Evolutionary conservation across 768 basidiomycete species (phyloP).

Genomic region (Boletus sp.): DNA sequence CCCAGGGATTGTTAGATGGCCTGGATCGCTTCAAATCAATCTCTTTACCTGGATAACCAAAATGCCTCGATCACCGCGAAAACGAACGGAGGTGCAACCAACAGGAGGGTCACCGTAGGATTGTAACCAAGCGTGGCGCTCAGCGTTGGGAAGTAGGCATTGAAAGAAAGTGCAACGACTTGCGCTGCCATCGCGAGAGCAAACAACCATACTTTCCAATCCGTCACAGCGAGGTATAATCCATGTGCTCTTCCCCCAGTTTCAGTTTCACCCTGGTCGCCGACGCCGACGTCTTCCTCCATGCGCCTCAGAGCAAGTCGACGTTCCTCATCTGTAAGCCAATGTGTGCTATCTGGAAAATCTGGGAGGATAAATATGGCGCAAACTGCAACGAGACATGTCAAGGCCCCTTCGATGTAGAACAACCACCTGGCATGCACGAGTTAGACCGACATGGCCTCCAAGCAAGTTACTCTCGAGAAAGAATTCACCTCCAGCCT

Average conservation of each 20-base stretch:
- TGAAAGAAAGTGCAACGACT: conserved; percentile 63
- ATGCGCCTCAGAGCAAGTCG: conserved; percentile 56
- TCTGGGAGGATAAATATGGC: conserved; percentile 50
- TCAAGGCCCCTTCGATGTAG: conserved; percentile 46
- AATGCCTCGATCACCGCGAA: conserved; percentile 60
- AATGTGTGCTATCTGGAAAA: conserved; percentile 39
- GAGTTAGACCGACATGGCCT: conserved; percentile 3
- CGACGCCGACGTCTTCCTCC: conserved; percentile 63
- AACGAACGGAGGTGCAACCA: conserved; percentile 76
- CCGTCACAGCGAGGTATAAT: conserved; percentile 58
- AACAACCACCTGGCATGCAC: conserved; percentile 45
- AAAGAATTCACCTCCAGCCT: conserved; percentile 46
- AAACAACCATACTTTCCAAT: conserved; percentile 84
- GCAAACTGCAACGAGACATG: conserved; percentile 44
- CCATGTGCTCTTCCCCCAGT: conserved; percentile 41
- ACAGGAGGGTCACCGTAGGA: conserved; percentile 60
- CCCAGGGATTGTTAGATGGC: conserved; percentile 1
- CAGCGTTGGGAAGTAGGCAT: conserved; percentile 80
- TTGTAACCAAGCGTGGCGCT: conserved; percentile 68
- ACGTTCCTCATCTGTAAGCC: conserved; percentile 38
- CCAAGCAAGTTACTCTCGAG: conserved; percentile 2
- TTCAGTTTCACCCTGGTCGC: conserved; percentile 50
- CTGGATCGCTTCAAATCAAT: background rate
- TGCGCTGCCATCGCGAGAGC: conserved; percentile 43
- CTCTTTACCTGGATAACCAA: conserved; percentile 44